Evolutionary conservation across 768 basidiomycete species (phyloP), one percentile per base, ranked within the genome.

Genomic region (Phylloporus scabripes): DNA sequence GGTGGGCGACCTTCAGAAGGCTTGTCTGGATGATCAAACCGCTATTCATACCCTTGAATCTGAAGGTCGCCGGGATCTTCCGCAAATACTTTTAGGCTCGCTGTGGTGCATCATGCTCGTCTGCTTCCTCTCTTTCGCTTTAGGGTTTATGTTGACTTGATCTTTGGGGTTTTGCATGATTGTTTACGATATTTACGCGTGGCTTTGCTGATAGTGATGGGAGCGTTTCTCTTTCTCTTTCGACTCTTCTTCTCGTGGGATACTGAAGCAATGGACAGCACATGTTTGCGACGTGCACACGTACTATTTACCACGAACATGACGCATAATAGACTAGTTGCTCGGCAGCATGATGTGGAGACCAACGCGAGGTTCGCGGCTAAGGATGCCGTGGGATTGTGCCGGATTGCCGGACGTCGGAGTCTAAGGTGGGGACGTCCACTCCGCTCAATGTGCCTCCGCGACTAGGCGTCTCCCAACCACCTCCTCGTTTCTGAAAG

Each of bases 61-160:
- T 73, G 65, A 75, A 66, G 70, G 73, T 75, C 69, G 73, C 73
- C 74, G 74, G 63, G 73, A 69, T 63, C 59, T 61, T 74, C 59
- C 69, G 69, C 62, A 70, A 69, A 61, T 71, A 63, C 54, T 69
- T 74, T 47, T 72, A 65, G 58, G 50, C 45, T 59, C 44, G 6
- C 32, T 40, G 46, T 52, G 51, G 51, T 56, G 48, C 45, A 63
- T 57, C 53, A 48, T 52, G 41, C 33, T 60, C 48, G 52, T 67
- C 54, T 56, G 60, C 32, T 57, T 61, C 42, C 52, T 64, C 53
- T 21, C 43, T 55, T 55, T 60, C 36, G 42, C 29, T 48, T 56
- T 53, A n/a, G 64, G 59, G 53, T 57, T 61, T 46, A 45, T 62
- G 56, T 55, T 49, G 43, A 50, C 43, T 15, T 57, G 49, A 51